phyloP scores from a whole-genome alignment of 306 rosid species.

The Cucurbita moschata region DNA sequence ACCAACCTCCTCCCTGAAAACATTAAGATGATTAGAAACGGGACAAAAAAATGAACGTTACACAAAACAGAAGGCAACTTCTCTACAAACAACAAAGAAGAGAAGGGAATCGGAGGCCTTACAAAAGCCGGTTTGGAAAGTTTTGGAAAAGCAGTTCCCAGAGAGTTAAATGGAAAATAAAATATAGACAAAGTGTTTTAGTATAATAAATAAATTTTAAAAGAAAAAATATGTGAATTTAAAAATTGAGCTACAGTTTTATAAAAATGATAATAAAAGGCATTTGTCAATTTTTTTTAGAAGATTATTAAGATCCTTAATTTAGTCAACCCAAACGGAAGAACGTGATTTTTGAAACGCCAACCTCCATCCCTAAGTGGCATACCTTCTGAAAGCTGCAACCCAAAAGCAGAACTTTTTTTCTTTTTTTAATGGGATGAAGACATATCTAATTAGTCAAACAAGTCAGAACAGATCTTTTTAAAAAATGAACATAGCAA shows the following conservation, averaged over 20 bases:
- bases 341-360: neutral
- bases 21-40: constrained; percentile 5
- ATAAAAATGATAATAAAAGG: neutral
- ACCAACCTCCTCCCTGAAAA: constrained; percentile 94
- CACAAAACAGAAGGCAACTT: neutral
- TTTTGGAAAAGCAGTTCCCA: neutral
- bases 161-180: neutral
- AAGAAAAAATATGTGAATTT: neutral
- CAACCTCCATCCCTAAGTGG: neutral
- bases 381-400: neutral
- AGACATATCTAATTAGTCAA: neutral
- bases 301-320: neutral
- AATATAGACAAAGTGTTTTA: neutral
- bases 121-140: neutral
- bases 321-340: neutral
- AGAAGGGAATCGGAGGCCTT: neutral
- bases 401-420: neutral
- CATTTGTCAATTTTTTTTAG: neutral
- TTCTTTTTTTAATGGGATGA: neutral
- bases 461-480: neutral
- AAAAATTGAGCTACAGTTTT: neutral
- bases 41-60: neutral
- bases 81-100: neutral
- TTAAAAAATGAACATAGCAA: neutral
- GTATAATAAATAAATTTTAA: neutral